Percentiles rank a stretch among this genome's conserved stretches.
These are phyloP conservation scores for Phytophthora podocarpi DNA, from an alignment of 352 stramenopile species.

Conservation along the genomic window DNA sequence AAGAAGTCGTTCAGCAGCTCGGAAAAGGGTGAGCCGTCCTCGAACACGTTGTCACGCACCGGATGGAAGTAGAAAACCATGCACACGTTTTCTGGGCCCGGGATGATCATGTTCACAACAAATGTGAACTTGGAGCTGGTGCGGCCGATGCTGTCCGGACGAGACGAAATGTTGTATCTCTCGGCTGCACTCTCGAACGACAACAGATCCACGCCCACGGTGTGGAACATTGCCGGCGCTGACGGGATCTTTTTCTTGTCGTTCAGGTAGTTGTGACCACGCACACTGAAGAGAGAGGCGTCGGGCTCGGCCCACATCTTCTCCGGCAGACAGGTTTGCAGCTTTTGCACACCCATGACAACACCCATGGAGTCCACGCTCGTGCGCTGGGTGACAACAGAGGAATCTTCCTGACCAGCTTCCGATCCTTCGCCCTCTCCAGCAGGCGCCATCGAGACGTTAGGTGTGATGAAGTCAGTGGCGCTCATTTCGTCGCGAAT, in stretches of 20 bases:
- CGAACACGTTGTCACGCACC: constrained; percentile 78
- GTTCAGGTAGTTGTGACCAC: constrained; percentile 87
- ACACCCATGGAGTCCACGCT: constrained; percentile 68
- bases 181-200: constrained; percentile 76
- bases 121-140: constrained; percentile 86
- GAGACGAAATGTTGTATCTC: constrained; percentile 80
- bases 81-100: constrained; percentile 72
- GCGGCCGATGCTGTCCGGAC: constrained; percentile 71
- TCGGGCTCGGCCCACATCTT: constrained; percentile 89
- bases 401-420: constrained; percentile 19
- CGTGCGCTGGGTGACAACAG: constrained; percentile 33
- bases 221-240: constrained; percentile 70
- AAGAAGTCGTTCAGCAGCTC: constrained; percentile 91
- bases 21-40: constrained; percentile 88
- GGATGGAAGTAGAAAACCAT: constrained; percentile 91
- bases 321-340: constrained; percentile 74
- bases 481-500: constrained; percentile 88
- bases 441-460: constrained; percentile 62
- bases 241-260: constrained; percentile 91
- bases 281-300: constrained; percentile 80
- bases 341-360: constrained; percentile 66
- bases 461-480: constrained; percentile 86
- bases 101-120: constrained; percentile 92
- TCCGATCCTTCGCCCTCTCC: constrained; percentile 15
- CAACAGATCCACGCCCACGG: constrained; percentile 82